Conservation (phyloP, 768 basidiomycete species). For the Kwoniella botswanensis region DNA sequence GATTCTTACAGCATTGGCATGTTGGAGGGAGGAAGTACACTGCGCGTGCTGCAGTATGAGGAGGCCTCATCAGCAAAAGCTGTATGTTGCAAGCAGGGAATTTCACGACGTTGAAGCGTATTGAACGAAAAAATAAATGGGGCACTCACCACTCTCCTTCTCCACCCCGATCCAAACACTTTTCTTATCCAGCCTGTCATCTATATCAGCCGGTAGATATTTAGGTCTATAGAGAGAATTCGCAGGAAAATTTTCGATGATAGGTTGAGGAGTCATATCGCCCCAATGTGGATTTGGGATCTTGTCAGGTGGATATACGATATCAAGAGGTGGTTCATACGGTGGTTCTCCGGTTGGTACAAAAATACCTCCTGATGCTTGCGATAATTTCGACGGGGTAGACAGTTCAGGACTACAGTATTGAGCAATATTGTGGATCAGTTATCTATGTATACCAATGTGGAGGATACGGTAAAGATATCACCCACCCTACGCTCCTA, state of each 20-base stretch:
- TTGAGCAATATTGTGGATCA: not conserved
- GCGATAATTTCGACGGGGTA: conserved; percentile 8
- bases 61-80: too few species aligned
- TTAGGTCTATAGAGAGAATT: conserved; percentile 40
- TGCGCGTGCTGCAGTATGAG: conserved; percentile 24
- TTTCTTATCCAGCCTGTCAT: conserved; percentile 33
- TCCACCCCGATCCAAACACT: conserved; percentile 46
- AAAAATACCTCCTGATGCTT: conserved; percentile 6
- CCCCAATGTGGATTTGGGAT: conserved; percentile 34
- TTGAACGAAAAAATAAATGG: not conserved
- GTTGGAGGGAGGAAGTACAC: conserved; percentile 45
- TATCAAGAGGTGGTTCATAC: conserved; percentile 42
- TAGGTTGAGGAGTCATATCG: conserved; percentile 33
- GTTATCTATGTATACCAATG: conserved; percentile 1
- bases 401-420: conserved; percentile 17
- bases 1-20: conserved; percentile 36
- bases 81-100: too few species aligned
- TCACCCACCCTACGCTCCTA: conserved; percentile 20
- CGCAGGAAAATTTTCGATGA: conserved; percentile 33
- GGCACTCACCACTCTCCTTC: conserved; percentile 31
- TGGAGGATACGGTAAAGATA: not conserved
- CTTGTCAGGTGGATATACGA: conserved; percentile 32
- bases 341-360: conserved; percentile 31
- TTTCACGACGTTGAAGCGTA: too few species aligned
- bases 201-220: conserved; percentile 40